Evolutionary conservation across 1,284 basidiomycete species (phyloP).

Genomic region (Neonothopanus nambi): DNA sequence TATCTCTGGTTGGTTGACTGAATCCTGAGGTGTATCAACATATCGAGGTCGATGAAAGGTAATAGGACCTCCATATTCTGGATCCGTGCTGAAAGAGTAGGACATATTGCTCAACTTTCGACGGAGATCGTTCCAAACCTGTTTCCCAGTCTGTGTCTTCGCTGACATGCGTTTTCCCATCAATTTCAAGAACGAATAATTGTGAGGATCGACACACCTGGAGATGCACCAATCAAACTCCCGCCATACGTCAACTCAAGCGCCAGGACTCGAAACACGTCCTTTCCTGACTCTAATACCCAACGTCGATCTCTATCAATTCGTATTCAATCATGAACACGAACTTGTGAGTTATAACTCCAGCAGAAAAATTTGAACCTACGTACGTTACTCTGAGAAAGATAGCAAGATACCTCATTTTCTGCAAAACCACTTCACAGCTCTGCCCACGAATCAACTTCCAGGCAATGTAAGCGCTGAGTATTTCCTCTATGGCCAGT

Average conservation of each 20-base stretch:
- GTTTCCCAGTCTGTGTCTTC: slow-evolving; percentile 1
- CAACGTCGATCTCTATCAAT: neutral
- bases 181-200: neutral
- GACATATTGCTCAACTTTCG: neutral
- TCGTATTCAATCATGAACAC: no score
- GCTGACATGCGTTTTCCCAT: neutral
- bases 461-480: slow-evolving; percentile 8
- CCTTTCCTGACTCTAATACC: neutral
- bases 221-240: slow-evolving; percentile 4
- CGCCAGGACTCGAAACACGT: slow-evolving; percentile 1
- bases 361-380: no score
- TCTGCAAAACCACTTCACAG: slow-evolving; percentile 1
- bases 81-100: neutral
- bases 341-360: no score
- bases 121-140: slow-evolving; percentile 2
- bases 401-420: slow-evolving; percentile 3
- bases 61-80: slow-evolving; percentile 7
- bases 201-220: neutral
- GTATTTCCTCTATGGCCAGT: slow-evolving; percentile 5
- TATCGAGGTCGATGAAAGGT: neutral
- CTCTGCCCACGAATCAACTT: slow-evolving; percentile 5
- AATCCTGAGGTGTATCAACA: neutral
- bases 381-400: slow-evolving; percentile 6
- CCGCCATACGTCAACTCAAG: slow-evolving; percentile 2
- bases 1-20: neutral